phyloP scores from a whole-genome alignment of 176 grass and related monocot genomes.

The Musa beccarii region DNA sequence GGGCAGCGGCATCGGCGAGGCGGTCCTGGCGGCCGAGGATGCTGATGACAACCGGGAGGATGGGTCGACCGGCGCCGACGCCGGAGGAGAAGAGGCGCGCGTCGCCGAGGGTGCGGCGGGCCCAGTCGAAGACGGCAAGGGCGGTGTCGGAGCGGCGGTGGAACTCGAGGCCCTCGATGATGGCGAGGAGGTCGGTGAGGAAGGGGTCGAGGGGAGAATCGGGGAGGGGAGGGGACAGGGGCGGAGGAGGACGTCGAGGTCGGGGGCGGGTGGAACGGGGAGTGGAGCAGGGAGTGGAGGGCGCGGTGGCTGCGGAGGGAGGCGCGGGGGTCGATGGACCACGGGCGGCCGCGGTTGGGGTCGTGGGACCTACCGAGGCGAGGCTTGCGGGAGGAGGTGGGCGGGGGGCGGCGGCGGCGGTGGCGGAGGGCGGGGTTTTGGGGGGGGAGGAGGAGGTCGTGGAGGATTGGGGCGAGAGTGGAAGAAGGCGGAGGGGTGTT shows the following conservation, averaged over 20 bases:
- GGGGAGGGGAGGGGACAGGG: background rate
- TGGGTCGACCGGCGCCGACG: slow-evolving; percentile 18
- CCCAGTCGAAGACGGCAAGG: slow-evolving; percentile 45
- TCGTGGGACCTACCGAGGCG: slow-evolving; percentile 25
- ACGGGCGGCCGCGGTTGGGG: slow-evolving; percentile 21
- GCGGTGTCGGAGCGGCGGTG: slow-evolving; percentile 29
- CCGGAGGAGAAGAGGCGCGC: slow-evolving; percentile 27
- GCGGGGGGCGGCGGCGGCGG: slow-evolving; percentile 1
- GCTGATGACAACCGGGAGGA: slow-evolving; percentile 46
- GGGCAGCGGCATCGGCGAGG: slow-evolving; percentile 43
- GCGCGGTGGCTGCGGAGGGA: slow-evolving; percentile 27
- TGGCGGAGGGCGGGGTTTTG: slow-evolving; percentile 12
- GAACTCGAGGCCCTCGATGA: slow-evolving; percentile 46
- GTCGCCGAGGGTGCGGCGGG: slow-evolving; percentile 39
- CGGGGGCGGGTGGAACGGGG: slow-evolving; percentile 6
- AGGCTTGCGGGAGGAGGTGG: slow-evolving; percentile 7
- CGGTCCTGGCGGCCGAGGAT: slow-evolving; percentile 39
- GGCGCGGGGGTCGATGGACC: slow-evolving; percentile 16
- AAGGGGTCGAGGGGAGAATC: background rate
- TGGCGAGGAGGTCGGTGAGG: slow-evolving; percentile 32
- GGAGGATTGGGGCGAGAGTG: slow-evolving; percentile 37
- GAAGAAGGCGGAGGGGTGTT: background rate
- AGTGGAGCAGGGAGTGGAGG: slow-evolving; percentile 38
- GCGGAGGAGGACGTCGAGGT: slow-evolving; percentile 18
- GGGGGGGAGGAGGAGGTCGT: slow-evolving; percentile 35